Conservation (phyloP, 2,329 filamentous ascomycete species). For the Annulohypoxylon truncatum region DNA sequence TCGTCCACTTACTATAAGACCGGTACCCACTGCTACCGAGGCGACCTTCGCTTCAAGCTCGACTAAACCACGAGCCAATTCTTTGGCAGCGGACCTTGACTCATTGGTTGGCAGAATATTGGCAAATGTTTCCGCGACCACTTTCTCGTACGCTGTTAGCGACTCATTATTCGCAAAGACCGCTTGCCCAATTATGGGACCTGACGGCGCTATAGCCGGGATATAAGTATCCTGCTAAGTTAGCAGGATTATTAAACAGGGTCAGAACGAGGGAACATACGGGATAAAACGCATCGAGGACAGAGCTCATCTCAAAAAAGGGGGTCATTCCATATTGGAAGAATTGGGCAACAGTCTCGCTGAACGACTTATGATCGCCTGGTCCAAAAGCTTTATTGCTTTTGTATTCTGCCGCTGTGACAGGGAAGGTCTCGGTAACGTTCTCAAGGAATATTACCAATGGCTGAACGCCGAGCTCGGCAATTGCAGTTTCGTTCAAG, state of each 20-base stretch:
- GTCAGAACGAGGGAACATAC: neutral
- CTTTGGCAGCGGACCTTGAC: constrained; percentile 3
- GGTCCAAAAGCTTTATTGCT: constrained; percentile 2
- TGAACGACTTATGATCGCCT: constrained; percentile 18
- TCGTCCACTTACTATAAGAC: neutral
- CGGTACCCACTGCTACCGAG: neutral
- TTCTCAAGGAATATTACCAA: constrained; percentile 19
- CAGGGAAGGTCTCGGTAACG: constrained; percentile 21
- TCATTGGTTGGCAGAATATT: constrained; percentile 13
- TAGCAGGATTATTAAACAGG: neutral
- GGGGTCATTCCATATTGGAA: constrained; percentile 4
- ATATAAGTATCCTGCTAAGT: constrained; percentile 17
- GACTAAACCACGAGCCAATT: constrained; percentile 13
- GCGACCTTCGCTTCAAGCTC: constrained; percentile 13
- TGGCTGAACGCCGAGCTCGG: constrained; percentile 11
- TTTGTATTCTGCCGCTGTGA: constrained; percentile 1
- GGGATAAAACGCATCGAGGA: constrained; percentile 3
- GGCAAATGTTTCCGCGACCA: constrained; percentile 2
- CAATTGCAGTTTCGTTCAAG: constrained; percentile 28
- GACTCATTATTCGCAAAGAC: constrained; percentile 5
- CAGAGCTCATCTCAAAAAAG: constrained; percentile 2
- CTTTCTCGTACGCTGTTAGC: neutral
- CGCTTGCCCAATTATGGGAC: neutral
- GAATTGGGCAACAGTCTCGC: constrained; percentile 13
- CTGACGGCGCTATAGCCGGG: neutral